Percentiles rank a stretch among this genome's conserved stretches.
These are phyloP conservation scores for Coniella lustricola DNA, from an alignment of 2,329 filamentous ascomycete species.

Conservation along the genomic window DNA sequence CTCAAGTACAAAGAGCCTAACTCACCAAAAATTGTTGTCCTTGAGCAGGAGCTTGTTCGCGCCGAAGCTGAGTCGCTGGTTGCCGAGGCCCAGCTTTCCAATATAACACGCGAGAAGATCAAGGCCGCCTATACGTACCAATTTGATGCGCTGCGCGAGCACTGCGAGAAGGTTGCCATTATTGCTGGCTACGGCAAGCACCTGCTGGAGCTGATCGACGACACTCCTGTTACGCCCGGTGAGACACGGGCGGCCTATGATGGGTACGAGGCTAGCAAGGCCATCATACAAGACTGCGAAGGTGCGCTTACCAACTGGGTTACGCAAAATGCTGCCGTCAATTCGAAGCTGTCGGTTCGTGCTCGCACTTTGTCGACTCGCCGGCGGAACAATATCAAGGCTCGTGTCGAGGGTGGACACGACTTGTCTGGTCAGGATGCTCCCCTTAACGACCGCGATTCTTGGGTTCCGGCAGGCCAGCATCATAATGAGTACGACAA, in stretches of 20 bases:
- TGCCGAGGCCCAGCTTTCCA: conserved; percentile 94
- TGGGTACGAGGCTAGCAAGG: conserved; percentile 96
- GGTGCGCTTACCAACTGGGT: conserved; percentile 98
- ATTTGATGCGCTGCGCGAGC: conserved; percentile 93
- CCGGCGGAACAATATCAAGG: conserved; percentile 64
- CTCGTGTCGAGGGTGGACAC: conserved; percentile 66
- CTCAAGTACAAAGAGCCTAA: conserved; percentile 99
- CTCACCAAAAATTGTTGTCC: conserved; percentile 92
- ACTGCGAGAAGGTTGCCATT: conserved; percentile 96
- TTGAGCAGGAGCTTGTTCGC: conserved; percentile 96
- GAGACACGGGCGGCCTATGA: conserved; percentile 95
- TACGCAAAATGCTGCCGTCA: conserved; percentile 78
- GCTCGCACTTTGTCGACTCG: conserved; percentile 83
- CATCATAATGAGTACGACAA: conserved; percentile 53
- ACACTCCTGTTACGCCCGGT: conserved; percentile 92
- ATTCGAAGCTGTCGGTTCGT: conserved; percentile 77
- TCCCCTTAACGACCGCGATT: conserved; percentile 69
- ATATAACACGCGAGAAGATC: conserved; percentile 98
- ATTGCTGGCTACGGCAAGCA: conserved; percentile 98
- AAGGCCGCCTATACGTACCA: conserved; percentile 98
- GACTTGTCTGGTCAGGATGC: conserved; percentile 80
- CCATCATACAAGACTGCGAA: conserved; percentile 98
- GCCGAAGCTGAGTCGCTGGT: conserved; percentile 98
- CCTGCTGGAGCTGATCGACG: conserved; percentile 91
- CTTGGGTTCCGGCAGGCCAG: conserved; percentile 70